Evolutionary conservation across 2,329 filamentous ascomycete genomes (phyloP).

Genomic region (Neofusicoccum kwambonambiense): DNA sequence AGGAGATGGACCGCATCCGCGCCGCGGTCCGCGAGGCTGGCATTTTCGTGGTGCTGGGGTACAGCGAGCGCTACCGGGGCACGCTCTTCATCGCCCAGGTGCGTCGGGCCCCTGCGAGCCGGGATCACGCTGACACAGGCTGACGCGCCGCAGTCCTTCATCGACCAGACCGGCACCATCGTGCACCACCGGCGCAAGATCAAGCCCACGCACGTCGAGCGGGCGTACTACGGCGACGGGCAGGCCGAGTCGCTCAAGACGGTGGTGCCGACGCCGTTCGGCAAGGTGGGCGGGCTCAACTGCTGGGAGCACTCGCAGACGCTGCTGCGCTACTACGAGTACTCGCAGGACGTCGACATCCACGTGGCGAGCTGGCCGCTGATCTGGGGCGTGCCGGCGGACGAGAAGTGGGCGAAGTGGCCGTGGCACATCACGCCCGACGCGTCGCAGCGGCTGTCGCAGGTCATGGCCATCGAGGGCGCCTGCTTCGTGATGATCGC

Average conservation of each 20-base stretch:
- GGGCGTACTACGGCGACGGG: conserved; percentile 44
- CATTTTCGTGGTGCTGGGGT: conserved; percentile 41
- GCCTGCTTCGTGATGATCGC: conserved; percentile 55
- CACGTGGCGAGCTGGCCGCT: conserved; percentile 45
- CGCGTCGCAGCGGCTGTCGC: conserved; percentile 52
- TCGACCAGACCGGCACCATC: conserved; percentile 33
- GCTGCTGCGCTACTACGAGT: conserved; percentile 44
- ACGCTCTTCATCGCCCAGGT: conserved; percentile 42
- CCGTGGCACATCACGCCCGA: conserved; percentile 55
- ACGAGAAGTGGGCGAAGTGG: conserved; percentile 33
- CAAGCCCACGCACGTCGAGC: conserved; percentile 47
- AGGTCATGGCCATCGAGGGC: conserved; percentile 58
- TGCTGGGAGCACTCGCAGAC: conserved; percentile 46
- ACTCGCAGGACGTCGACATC: conserved; percentile 38
- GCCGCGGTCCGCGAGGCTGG: conserved; percentile 31
- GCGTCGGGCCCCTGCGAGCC: no score
- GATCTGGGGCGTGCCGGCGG: conserved; percentile 38
- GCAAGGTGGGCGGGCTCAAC: conserved; percentile 33
- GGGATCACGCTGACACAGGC: background rate
- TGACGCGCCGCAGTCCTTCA: conserved; percentile 23
- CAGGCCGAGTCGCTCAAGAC: conserved; percentile 34
- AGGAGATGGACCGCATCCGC: conserved; percentile 45
- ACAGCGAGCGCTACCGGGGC: conserved; percentile 39
- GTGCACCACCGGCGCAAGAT: conserved; percentile 41
- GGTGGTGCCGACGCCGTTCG: conserved; percentile 33